Base-by-base conservation (phyloP, 1,139 yeast genomes). In the Saccharomyces hybrid region DNA sequence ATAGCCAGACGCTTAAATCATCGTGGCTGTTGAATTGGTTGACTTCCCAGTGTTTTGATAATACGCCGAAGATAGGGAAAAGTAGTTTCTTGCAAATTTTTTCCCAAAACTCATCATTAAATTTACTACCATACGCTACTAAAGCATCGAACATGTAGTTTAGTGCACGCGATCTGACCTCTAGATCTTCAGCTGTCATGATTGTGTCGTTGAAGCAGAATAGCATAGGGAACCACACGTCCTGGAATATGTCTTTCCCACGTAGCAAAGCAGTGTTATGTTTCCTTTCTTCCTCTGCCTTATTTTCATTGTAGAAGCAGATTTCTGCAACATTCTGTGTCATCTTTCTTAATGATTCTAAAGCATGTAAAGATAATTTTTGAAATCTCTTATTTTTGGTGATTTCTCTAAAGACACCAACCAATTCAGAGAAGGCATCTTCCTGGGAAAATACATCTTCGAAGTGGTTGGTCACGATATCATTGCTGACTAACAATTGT, bases 171-270 rank as follows among this genome's bases (percentile, higher is more conserved):
- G 98, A 88, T 63, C 99, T 81, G 5, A 91, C 97, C 70, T 95
- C 99, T 55, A 95, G 75, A 70, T 95, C 99, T 58, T 87, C 91
- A 3, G 97, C 97, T 1, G 86, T 84, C 96, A 91, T 88, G 34
- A 91, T 88, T 8, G 93, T 86, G 61, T 87, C 90, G 66, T 90
- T 90, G 71, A 89, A 87, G 13, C 95, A 88, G 61, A 79, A 82
- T 57, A 91, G 72, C n/a, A 90, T 78, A 1, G 97, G 97, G 73
- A 86, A 88, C 76, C 76, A 73, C 1, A 73, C 63, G 55, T 72
- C 75, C 54, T 69, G 67, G 61, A 73, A 74, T 11, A 71, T 51
- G 51, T 73, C 74, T 54, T 70, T 73, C 28, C 72, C 74, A 38
- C 69, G 71, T 49, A 71, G 62, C 26, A 67, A 47, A 50, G 66